Percentiles rank a stretch among this genome's conserved stretches.
phyloP scores from a whole-genome alignment of 495 filamentous ascomycete species.

The Xylaria scruposa region DNA sequence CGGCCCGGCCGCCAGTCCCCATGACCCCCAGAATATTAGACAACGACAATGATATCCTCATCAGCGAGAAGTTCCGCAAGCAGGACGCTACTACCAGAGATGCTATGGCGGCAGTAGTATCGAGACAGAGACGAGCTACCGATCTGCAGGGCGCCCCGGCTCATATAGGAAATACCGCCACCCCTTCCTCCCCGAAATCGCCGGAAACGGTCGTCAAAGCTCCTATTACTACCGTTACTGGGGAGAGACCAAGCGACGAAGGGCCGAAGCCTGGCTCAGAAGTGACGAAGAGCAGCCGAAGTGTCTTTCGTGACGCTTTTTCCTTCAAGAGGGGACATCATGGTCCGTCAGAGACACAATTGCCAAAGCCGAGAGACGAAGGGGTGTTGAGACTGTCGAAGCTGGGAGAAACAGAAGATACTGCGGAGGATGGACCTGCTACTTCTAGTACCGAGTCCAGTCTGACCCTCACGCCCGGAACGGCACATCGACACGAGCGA shows the following conservation, averaged over 20 bases:
- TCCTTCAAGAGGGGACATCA: neutral
- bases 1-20: neutral
- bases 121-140: neutral
- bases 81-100: constrained; percentile 19
- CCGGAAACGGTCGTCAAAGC: neutral
- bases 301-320: neutral
- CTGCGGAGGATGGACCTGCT: neutral
- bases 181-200: too few relatives aligned
- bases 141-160: neutral
- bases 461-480: neutral
- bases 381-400: too few relatives aligned
- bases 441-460: neutral
- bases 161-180: neutral
- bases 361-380: neutral
- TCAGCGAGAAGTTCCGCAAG: constrained; percentile 35
- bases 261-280: neutral
- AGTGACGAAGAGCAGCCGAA: neutral
- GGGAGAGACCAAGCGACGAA: neutral
- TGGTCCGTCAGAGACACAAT: neutral
- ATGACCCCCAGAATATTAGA: constrained; percentile 30
- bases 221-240: too few relatives aligned
- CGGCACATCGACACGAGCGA: neutral
- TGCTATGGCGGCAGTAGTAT: too few relatives aligned
- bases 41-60: constrained; percentile 33
- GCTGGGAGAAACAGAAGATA: too few relatives aligned